phyloP scores from a whole-genome alignment of 352 stramenopile genomes.

The Pythium aquatile region DNA sequence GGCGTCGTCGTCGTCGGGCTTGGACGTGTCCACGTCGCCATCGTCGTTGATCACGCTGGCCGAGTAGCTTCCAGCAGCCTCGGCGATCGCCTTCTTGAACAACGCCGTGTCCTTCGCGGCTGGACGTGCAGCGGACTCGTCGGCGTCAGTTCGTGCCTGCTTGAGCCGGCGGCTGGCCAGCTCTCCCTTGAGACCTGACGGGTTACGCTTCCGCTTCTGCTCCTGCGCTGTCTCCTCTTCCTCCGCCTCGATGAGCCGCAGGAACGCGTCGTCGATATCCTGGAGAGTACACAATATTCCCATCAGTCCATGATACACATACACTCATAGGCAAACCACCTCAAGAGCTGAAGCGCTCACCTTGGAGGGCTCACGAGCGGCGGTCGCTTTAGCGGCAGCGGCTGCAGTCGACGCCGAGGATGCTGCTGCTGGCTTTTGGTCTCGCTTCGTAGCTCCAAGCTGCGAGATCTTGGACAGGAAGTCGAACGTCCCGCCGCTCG shows the following conservation, averaged over 20 bases:
- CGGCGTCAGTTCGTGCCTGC: constrained; percentile 27
- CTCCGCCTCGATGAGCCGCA: constrained; percentile 73
- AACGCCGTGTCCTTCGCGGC: constrained; percentile 6
- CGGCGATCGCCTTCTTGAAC: not conserved
- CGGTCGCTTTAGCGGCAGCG: constrained; percentile 15
- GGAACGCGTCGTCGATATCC: constrained; percentile 79
- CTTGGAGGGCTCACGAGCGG: constrained; percentile 28
- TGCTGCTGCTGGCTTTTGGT: constrained; percentile 17
- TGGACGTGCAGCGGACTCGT: not conserved
- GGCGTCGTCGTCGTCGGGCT: not conserved
- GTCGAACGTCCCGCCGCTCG: constrained; percentile 78
- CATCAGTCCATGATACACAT: not conserved
- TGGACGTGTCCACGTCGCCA: constrained; percentile 2
- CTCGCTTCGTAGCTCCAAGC: constrained; percentile 28
- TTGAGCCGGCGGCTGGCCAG: constrained; percentile 52
- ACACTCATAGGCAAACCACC: too few species aligned
- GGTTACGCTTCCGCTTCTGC: constrained; percentile 42
- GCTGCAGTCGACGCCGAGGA: constrained; percentile 3
- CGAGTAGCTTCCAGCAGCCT: not conserved
- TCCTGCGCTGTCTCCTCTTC: constrained; percentile 62
- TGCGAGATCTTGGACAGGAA: constrained; percentile 82
- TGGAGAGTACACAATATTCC: not conserved
- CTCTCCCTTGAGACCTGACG: constrained; percentile 43
- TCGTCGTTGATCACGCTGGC: constrained; percentile 3
- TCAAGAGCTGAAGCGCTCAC: not conserved